Base-by-base conservation (phyloP, 495 filamentous ascomycete genomes). In the Hypoxylon fragiforme region DNA sequence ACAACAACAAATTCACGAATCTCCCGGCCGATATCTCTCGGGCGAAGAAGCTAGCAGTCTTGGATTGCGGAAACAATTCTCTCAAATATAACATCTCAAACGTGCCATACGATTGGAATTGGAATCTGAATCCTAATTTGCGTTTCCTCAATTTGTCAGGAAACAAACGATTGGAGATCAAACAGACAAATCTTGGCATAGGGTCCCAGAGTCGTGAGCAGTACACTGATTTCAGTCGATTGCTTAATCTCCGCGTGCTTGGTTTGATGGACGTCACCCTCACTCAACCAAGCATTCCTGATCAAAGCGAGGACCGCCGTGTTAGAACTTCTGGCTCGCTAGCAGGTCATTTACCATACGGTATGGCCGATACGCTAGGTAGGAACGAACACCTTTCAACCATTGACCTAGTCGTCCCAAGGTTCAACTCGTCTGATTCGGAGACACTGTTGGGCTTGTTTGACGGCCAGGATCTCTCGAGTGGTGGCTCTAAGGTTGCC, bases 91-190 rank as follows among this genome's bases (percentile, higher is more conserved):
- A 99, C 65, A 92, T 99, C 26, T 94, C 91, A 19, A 99, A 99
- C 65, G 96, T 95, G 81, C 94, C 95, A 0, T 99, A 99, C 64
- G 94, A 99, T 67, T 99, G 94, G 94, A 99, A 99, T 63, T 99
- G 94, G 94, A 97, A 97, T 68, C 90, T 92, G 81, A 99, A 97
- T 55, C 86, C 87, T 30, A 92, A 95, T 54, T 75, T 99, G 49
- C 89, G 91, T 54, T 97, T 95, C 63, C 85, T 99, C 52, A 99
- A 97, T 63, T 81, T 99, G 53, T 97, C 92, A 5, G 94, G 95
- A 18, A 99, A 99, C 76, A 95, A 96, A 70, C 85, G 92, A 22
- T 71, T 99, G 32, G 95, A 99, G 71, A 99, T 99, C 71, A 97
- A 97, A 68, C 90, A 86, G 61, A 81, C 82, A 47, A 71, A 77